Base-by-base conservation (phyloP, 1,284 basidiomycete genomes). In the Inonotus hispidus region DNA sequence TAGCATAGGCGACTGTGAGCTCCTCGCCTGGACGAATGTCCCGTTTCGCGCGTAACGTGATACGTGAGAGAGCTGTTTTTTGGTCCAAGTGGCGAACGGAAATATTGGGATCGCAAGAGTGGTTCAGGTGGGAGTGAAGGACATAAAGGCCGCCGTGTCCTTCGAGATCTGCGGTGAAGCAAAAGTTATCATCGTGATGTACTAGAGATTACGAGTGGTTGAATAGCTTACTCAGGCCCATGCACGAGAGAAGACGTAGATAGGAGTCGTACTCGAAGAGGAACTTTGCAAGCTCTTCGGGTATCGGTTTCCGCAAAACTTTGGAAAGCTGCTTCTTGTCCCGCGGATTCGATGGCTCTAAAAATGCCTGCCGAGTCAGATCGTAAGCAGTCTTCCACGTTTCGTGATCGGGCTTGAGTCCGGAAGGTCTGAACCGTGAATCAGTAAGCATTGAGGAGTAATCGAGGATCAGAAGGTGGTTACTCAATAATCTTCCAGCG, bases 71-170 rank as follows among this genome's bases (percentile, higher is more conserved):
- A 14, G 82, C 78, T 23, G 79, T 80, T 60, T 84, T 82, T 66
- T 82, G 82, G 71, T 90, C 79, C 63, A 84, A 73, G 69, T 87
- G 93, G 19, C 82, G 83, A 23, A 90, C 84, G 39, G 87, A 87
- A 49, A 90, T 67, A 70, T 93, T 94, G 0, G 93, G 92, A 3
- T 74, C 71, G 72, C 93, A 96, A 14, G 81, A 81, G 71, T 95
- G 93, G 73, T 95, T 95, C 43, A 95, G 71, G 69, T 95, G 92
- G 1, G 91, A 89, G 72, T 96, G 93, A 8, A 96, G 80, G 6
- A 82, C 80, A 72, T 95, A 95, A 10, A 95, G 76, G 1, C 92
- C 93, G 3, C 93, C 93, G 64, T 93, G 91, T 2, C 87, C 84
- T 73, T 95, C 93, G 62, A 93, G 78, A 70, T 95, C 88, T 90